Evolutionary conservation across 257 asterid genomes (phyloP).

Genomic region (Solanum clarkiae): DNA sequence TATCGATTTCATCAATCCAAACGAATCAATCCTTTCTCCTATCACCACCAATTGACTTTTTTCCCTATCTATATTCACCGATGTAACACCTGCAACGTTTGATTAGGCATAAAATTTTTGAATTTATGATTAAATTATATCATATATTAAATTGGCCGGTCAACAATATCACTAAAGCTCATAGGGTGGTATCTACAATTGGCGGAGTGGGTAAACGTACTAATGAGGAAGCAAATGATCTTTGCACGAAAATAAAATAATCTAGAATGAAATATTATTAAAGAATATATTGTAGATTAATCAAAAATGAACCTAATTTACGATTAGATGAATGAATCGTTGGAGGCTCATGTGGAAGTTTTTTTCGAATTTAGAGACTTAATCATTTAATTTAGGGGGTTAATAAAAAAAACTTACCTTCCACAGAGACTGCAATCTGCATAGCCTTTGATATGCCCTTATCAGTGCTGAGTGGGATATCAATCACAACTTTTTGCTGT

Average conservation of each 20-base stretch:
- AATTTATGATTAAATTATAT: background rate
- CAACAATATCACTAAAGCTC: background rate
- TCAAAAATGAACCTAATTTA: background rate
- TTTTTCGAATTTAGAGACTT: background rate
- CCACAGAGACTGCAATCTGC: constrained; percentile 1
- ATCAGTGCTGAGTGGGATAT: background rate
- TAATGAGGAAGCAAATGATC: background rate
- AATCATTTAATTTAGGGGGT: background rate
- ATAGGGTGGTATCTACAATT: background rate
- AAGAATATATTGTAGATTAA: background rate
- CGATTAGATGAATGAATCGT: background rate
- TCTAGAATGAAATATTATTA: background rate
- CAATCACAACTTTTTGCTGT: constrained; percentile 6
- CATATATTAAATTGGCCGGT: background rate
- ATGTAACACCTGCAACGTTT: constrained; percentile 10
- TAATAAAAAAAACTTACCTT: background rate
- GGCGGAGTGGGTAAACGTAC: background rate
- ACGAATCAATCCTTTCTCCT: constrained; percentile 32
- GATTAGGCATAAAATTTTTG: background rate
- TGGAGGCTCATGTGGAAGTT: background rate
- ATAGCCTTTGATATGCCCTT: constrained; percentile 10
- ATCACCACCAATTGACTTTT: constrained; percentile 11
- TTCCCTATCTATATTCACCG: constrained; percentile 7
- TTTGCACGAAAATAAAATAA: background rate
- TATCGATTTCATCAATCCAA: constrained; percentile 11